Base-by-base conservation (phyloP, 2,329 filamentous ascomycete species). In the Aspergillus chevalieri region DNA sequence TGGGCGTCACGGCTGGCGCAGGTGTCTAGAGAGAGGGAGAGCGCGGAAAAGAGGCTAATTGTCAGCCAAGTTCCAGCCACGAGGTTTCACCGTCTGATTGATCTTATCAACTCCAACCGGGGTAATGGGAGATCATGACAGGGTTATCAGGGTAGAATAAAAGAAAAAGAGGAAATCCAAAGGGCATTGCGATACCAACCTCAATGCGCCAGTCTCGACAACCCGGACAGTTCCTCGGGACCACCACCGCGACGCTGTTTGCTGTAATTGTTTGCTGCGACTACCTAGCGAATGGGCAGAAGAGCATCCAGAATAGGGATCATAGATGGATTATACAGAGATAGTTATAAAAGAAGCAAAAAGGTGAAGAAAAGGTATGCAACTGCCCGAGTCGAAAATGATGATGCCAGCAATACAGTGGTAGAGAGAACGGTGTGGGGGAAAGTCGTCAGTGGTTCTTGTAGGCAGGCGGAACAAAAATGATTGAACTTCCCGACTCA, bases 1-100 rank as follows among this genome's bases (percentile, higher is more conserved):
- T 78, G 66, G 67, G 70, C 65, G 59, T 61, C 62, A 57, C 58
- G 58, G 63, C 57, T 58, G 60, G 62, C 65, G 61, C 65, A 63
- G 61, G 52, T 62, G 57, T 69, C 65, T 70, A 59, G 47, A 56
- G 46, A 53, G 48, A 51, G 44, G 46, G 21, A 44, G 39, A 48
- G 51, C 58, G 57, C 50, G 39, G 47, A 21, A 38, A 44, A 38
- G 38, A 41, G 38, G 15, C 38, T 41, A 19, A 21, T 5, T 19
- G 38, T 41, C 38, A 41, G 38, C 38, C 9, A 19, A 19, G 38
- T 19, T 41, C 38, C 9, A 41, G 17, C 38, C 38, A 22, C 26
- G 26, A 30, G 26, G 26, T 30, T 30, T 30, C 26, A 30, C 26
- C 26, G 10, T 12, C 26, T 30, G 26, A 30, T 30, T 30, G 26